These are phyloP conservation scores for Raffaelea arxii DNA, from an alignment of 2,329 filamentous ascomycete species.

Conservation along the genomic window DNA sequence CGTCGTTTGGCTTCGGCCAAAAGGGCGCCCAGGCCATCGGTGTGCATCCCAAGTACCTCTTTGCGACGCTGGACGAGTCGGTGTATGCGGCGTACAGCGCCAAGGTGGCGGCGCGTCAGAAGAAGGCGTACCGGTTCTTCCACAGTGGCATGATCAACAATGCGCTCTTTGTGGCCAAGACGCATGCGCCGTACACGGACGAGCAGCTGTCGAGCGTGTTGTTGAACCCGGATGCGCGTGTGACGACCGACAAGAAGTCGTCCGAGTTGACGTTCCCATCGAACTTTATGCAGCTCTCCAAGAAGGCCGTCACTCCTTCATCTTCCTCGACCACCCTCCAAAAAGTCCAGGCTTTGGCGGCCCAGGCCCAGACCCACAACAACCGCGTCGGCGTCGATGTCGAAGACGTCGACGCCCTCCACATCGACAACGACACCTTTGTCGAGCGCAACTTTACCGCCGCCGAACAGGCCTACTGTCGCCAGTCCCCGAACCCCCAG, in stretches of 20 bases:
- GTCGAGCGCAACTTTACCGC: slow-evolving; percentile 88
- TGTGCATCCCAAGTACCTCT: slow-evolving; percentile 94
- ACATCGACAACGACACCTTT: slow-evolving; percentile 90
- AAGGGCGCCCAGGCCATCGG: slow-evolving; percentile 97
- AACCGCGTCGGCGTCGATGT: slow-evolving; percentile 91
- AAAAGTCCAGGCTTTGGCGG: slow-evolving; percentile 69
- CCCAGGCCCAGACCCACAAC: slow-evolving; percentile 49
- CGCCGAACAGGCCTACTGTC: slow-evolving; percentile 79
- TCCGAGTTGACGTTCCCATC: slow-evolving; percentile 64
- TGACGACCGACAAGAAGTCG: slow-evolving; percentile 77
- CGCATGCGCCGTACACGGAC: slow-evolving; percentile 79
- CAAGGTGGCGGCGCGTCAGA: slow-evolving; percentile 89
- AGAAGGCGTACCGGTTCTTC: slow-evolving; percentile 98
- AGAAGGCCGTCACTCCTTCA: slow-evolving; percentile 36
- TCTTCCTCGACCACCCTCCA: slow-evolving; percentile 56
- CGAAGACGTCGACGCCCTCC: slow-evolving; percentile 77
- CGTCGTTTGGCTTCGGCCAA: slow-evolving; percentile 97
- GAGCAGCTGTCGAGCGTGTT: slow-evolving; percentile 80
- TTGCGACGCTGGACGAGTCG: slow-evolving; percentile 79
- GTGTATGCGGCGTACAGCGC: slow-evolving; percentile 73
- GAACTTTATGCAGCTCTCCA: slow-evolving; percentile 52
- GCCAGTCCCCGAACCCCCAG: slow-evolving; percentile 54
- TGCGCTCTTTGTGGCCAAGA: slow-evolving; percentile 92
- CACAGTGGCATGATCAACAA: slow-evolving; percentile 98
- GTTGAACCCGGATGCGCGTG: slow-evolving; percentile 87